Base-by-base conservation (phyloP, 2,329 filamentous ascomycete genomes). In the Penicillium polonicum region DNA sequence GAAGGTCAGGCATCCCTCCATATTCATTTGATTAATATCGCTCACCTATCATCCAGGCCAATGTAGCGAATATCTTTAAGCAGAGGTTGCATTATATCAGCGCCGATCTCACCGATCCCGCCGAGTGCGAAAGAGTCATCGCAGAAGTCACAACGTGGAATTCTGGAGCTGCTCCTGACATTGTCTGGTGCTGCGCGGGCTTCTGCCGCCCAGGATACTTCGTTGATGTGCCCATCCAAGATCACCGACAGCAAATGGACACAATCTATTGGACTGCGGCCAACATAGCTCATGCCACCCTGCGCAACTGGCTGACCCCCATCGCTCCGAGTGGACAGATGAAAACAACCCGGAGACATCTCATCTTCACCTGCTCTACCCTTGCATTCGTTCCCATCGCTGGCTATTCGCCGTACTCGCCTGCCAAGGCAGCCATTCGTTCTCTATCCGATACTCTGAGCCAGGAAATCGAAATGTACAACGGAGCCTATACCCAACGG, bases 131-230 rank as follows among this genome's bases (percentile, higher is more conserved):
- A 3, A 80, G 85, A 41, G 80, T 96, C 39, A 77, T 97, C 52
- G 79, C 81, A 38, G 86, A 95, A 73, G 88, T 88, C 46, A 89
- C 84, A 2, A 75, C 80, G 23, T 96, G 92, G 92, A 97, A 97
- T 77, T 78, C 86, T 62, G 86, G 84, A 54, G 73, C 79, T 25
- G 74, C 87, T 29, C 90, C 91, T 0, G 93, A 97, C 71, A 82
- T 97, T 56, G 89, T 97, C 35, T 97, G 94, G 92, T 92, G 91
- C 72, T 84, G 92, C 50, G 93, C 93, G 3, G 93, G 93, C 59
- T 81, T 84, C 62, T 84, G 89, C 6, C 82, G 80, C 17, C 92
- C 92, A 0, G 82, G 85, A 36, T 87, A 96, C 60, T 96, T 93
- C 78, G 74, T 90, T 63, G 90, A 96, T 60, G 86, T 85, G 39